Evolutionary conservation across 2,329 filamentous ascomycete genomes (phyloP), one percentile per base, ranked within the genome.

Genomic region (Xylariaceae sp.): DNA sequence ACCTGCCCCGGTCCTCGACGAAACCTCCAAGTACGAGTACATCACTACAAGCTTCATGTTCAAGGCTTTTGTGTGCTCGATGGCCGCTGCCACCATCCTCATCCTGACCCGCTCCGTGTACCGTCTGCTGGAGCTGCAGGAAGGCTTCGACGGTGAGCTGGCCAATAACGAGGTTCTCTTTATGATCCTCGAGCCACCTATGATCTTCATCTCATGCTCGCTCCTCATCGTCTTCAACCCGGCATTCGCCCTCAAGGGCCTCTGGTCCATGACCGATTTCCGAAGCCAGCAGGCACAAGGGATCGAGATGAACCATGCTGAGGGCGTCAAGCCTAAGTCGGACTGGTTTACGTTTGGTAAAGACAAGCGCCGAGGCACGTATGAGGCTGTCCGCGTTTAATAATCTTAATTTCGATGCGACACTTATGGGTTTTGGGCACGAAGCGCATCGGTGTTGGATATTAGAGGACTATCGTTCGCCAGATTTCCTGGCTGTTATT

Each of bases 51-150:
- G 4, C 19, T 6, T 28, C 34, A 26, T 37, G 34, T 37, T 37
- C 34, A 37, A 37, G 34, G 34, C 4, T 19, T 37, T 37, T 19
- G 17, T 37, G 4, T 18, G 19, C 19, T 9, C 34, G 17, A 4
- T 37, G 4, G 19, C 12, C 4, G n/a, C 34, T 4, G 34, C 34
- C 9, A 17, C 16, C 19, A 11, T 28, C 4, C 34, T 37, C 12
- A 37, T 37, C 34, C 18, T 37, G 7, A 15, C 16, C 4, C 34
- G 34, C 34, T 24, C 19, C 34, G 12, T 12, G 7, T 37, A 37
- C 34, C 34, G 34, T 4, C 34, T 37, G 17, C 9, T 15, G 17
- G 34, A 37, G 34, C 34, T 37, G 34, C 34, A 37, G 34, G 9
- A n/a, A 4, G 34, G 34, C 34, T 37, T 37, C 34, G 17, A 28